phyloP scores from a whole-genome alignment of 768 basidiomycete species.

The Sarcodon aspratus region DNA sequence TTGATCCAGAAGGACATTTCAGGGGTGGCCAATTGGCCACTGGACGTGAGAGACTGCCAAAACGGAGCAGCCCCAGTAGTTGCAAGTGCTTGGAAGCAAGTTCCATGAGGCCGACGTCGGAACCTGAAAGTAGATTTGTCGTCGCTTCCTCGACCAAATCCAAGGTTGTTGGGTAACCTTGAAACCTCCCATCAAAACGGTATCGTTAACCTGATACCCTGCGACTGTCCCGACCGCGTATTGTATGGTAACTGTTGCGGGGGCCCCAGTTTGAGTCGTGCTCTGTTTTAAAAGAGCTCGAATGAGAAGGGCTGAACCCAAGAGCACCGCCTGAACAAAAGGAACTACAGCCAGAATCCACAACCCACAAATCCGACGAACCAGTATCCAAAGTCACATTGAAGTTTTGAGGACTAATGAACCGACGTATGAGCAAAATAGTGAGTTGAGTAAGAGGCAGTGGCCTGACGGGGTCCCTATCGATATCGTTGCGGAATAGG shows the following conservation, averaged over 20 bases:
- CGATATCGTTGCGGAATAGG: slow-evolving; percentile 1
- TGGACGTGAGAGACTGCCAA: too few species aligned
- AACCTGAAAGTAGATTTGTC: slow-evolving; percentile 30
- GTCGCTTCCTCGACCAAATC: slow-evolving; percentile 46
- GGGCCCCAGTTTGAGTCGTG: background rate
- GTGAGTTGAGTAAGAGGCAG: slow-evolving; percentile 3
- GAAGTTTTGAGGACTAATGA: slow-evolving; percentile 51
- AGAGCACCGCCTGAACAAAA: slow-evolving; percentile 30
- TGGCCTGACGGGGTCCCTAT: slow-evolving; percentile 13
- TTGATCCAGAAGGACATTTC: slow-evolving; percentile 23
- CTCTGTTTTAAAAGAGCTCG: slow-evolving; percentile 24
- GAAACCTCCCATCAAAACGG: slow-evolving; percentile 56
- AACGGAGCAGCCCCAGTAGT: background rate
- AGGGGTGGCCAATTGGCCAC: too few species aligned
- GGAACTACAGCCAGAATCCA: slow-evolving; percentile 30
- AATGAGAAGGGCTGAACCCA: slow-evolving; percentile 30
- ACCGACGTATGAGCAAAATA: slow-evolving; percentile 11
- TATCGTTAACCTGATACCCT: slow-evolving; percentile 46
- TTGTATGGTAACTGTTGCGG: slow-evolving; percentile 23
- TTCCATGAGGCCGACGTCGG: slow-evolving; percentile 24
- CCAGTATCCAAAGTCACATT: slow-evolving; percentile 86
- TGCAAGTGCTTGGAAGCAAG: too few species aligned
- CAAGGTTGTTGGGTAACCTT: slow-evolving; percentile 42
- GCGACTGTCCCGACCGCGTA: slow-evolving; percentile 65
- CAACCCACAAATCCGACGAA: slow-evolving; percentile 86